These are phyloP conservation scores for Stachybotrys echinatus DNA, from an alignment of 2,329 filamentous ascomycete genomes.

Conservation along the genomic window DNA sequence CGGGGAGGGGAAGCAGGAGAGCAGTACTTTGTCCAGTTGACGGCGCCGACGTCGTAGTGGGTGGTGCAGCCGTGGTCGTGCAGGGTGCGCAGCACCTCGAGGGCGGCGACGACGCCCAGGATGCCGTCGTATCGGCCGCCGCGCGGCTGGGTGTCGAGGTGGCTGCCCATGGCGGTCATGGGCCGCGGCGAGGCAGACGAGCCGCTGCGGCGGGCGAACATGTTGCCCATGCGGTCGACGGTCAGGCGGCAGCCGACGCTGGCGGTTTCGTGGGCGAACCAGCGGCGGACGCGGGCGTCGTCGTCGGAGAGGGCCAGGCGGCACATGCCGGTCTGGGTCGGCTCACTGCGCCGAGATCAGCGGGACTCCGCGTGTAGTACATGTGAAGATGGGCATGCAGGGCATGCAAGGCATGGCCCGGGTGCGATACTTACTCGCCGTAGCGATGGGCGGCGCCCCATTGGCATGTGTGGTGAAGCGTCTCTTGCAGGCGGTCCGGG, in stretches of 20 bases:
- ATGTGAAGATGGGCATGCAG: not conserved
- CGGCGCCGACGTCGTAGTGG: constrained; percentile 64
- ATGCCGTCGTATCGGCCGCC: constrained; percentile 74
- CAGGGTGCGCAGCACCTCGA: constrained; percentile 66
- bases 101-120: constrained; percentile 64
- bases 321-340: constrained; percentile 55
- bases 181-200: constrained; percentile 50
- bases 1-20: not conserved
- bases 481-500: constrained; percentile 19
- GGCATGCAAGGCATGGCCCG: not conserved
- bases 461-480: constrained; percentile 25
- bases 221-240: constrained; percentile 76
- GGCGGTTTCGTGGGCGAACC: constrained; percentile 65
- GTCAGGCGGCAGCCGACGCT: constrained; percentile 62
- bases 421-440: constrained; percentile 6
- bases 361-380: too few species aligned
- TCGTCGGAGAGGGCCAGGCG: constrained; percentile 69
- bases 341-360: not conserved
- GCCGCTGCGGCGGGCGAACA: constrained; percentile 66
- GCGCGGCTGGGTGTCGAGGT: constrained; percentile 59
- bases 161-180: constrained; percentile 62
- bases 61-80: constrained; percentile 61
- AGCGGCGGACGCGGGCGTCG: constrained; percentile 70
- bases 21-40: constrained; percentile 70
- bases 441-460: constrained; percentile 23